phyloP scores from a whole-genome alignment of 768 basidiomycete genomes.

The Chlorophyllum brunneum region DNA sequence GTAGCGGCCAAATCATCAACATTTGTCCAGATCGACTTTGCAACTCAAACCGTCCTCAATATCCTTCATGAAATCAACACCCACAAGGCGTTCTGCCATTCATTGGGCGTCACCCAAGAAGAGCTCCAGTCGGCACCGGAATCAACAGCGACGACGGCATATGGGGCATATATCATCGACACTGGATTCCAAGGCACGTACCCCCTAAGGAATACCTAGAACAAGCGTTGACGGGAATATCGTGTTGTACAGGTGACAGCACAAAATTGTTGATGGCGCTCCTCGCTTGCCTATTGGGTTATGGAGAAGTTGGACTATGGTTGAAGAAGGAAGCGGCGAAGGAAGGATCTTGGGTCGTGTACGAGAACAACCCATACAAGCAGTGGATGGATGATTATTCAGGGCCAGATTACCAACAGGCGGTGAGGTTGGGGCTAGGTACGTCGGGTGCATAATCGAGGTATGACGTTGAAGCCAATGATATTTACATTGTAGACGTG shows the following conservation, averaged over 20 bases:
- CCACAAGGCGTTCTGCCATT: conserved; percentile 67
- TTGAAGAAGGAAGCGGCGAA: conserved; percentile 53
- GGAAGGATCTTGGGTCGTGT: conserved; percentile 48
- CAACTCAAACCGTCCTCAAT: conserved; percentile 59
- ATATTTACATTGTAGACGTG: conserved; percentile 42
- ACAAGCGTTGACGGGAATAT: background rate
- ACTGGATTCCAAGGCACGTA: conserved; percentile 61
- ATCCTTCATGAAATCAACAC: conserved; percentile 67
- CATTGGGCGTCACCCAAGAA: conserved; percentile 61
- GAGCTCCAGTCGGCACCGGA: conserved; percentile 65
- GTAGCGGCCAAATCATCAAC: conserved; percentile 74
- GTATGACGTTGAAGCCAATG: background rate
- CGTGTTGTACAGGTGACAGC: conserved; percentile 51
- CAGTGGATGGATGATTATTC: conserved; percentile 80
- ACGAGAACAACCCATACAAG: conserved; percentile 71
- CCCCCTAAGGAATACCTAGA: background rate
- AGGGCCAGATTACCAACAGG: conserved; percentile 64
- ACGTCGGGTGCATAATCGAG: conserved; percentile 19
- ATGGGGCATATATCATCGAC: conserved; percentile 84
- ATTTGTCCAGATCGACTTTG: conserved; percentile 57
- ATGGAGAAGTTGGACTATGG: conserved; percentile 90
- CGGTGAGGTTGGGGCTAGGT: conserved; percentile 76
- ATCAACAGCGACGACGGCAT: conserved; percentile 72
- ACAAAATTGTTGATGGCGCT: conserved; percentile 76
- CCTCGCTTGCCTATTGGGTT: conserved; percentile 84